A percentile compares a stretch with the other conserved stretches of the same genome.
Conservation (phyloP, 2,329 filamentous ascomycete species). For the Alternaria arborescens region DNA sequence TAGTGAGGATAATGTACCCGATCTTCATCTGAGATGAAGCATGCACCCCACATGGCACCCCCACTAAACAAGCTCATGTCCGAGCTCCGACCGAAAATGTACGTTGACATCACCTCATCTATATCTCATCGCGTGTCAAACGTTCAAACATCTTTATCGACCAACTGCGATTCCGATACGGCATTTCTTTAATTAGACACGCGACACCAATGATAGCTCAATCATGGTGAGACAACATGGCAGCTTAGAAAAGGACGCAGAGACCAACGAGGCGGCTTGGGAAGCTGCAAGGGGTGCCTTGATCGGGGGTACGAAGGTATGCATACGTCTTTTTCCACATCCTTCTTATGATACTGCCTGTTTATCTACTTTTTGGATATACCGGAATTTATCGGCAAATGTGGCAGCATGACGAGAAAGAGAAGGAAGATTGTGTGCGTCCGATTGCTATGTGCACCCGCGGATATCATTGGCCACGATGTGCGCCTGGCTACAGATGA, state of each 20-base stretch:
- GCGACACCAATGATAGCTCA: not conserved
- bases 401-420: not conserved
- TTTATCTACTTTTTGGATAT: too few relatives aligned
- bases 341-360: not conserved
- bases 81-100: constrained; percentile 8
- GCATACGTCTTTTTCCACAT: constrained; percentile 10
- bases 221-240: constrained; percentile 61
- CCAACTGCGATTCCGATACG: not conserved
- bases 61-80: constrained; percentile 8
- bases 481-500: not conserved
- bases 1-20: not conserved
- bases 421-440: not conserved
- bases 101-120: constrained; percentile 5
- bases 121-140: not conserved
- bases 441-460: not conserved
- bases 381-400: not conserved
- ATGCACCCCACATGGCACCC: constrained; percentile 1
- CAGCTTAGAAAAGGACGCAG: constrained; percentile 66
- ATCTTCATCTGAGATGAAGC: not conserved
- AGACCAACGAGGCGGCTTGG: constrained; percentile 75
- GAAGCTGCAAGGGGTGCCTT: constrained; percentile 74
- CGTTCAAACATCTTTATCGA: not conserved
- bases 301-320: constrained; percentile 71
- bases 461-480: not conserved
- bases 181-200: not conserved